Conservation (phyloP, 2,329 filamentous ascomycete genomes). For the Davidsoniella eucalypti region DNA sequence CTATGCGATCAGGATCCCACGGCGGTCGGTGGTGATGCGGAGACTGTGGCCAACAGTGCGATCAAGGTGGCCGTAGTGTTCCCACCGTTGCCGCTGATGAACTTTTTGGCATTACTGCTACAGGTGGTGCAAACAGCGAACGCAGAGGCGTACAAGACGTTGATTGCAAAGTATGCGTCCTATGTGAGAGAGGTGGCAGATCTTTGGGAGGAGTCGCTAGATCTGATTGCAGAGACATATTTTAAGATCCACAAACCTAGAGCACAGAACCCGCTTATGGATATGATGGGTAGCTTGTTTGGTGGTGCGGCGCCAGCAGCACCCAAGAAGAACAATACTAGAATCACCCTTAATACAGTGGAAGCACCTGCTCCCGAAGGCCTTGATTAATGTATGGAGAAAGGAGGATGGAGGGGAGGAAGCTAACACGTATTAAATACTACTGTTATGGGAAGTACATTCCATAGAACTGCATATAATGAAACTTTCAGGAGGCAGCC, state of each 20-base stretch:
- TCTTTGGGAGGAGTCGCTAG: constrained; percentile 62
- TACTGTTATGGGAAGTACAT: too few species aligned
- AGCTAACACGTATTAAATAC: too few species aligned
- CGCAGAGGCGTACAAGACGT: constrained; percentile 63
- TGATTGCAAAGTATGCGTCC: constrained; percentile 64
- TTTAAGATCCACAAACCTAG: constrained; percentile 79
- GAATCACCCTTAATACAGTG: constrained; percentile 27
- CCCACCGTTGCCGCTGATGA: constrained; percentile 81
- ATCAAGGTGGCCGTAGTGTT: constrained; percentile 62
- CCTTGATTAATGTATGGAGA: constrained; percentile 30
- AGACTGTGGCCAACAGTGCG: constrained; percentile 60
- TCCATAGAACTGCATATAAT: too few species aligned
- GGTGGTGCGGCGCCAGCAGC: constrained; percentile 37
- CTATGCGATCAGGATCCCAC: constrained; percentile 23
- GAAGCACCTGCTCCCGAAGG: constrained; percentile 40
- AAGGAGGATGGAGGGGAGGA: background rate
- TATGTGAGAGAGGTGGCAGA: constrained; percentile 60
- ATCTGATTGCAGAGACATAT: constrained; percentile 89
- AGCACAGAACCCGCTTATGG: constrained; percentile 82
- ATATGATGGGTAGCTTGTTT: constrained; percentile 96
- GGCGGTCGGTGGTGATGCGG: constrained; percentile 30
- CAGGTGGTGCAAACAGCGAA: constrained; percentile 66
- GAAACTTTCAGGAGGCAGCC: too few species aligned
- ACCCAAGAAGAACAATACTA: constrained; percentile 20
- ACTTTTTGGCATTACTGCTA: constrained; percentile 76